Conservation (phyloP, 1,284 basidiomycete genomes). For the Rhodotorula sp. region DNA sequence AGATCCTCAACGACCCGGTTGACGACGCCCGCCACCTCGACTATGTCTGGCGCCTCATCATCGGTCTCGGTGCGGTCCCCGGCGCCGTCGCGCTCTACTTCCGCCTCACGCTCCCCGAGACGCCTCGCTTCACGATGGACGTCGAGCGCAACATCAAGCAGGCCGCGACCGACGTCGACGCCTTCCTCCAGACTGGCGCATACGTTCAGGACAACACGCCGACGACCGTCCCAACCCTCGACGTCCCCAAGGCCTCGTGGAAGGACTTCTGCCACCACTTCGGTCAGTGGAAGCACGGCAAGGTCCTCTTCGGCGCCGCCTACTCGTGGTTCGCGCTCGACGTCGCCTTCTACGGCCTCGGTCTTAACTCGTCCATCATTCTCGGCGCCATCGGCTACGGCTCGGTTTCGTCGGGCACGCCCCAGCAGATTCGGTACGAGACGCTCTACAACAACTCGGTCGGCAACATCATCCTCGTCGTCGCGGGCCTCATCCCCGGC, state of each 20-base stretch:
- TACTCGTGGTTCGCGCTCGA: conserved; percentile 58
- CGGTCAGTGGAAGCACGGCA: conserved; percentile 64
- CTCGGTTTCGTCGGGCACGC: conserved; percentile 49
- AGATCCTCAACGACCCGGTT: conserved; percentile 60
- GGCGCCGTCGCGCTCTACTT: conserved; percentile 70
- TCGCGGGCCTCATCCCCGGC: conserved; percentile 65
- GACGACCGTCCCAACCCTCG: conserved; percentile 54
- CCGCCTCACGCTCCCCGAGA: conserved; percentile 71
- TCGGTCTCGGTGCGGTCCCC: conserved; percentile 67
- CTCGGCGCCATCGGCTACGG: conserved; percentile 59
- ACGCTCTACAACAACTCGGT: conserved; percentile 48
- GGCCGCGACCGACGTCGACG: conserved; percentile 67
- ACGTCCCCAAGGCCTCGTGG: conserved; percentile 59
- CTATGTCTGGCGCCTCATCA: conserved; percentile 57
- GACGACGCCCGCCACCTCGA: conserved; percentile 52
- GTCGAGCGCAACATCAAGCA: conserved; percentile 78
- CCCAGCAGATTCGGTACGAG: conserved; percentile 51
- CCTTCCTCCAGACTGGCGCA: conserved; percentile 63
- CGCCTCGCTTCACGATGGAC: conserved; percentile 81
- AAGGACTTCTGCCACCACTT: conserved; percentile 67
- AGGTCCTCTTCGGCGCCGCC: conserved; percentile 65
- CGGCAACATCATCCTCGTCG: conserved; percentile 62
- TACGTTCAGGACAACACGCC: conserved; percentile 56
- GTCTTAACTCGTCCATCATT: conserved; percentile 72
- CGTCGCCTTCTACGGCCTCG: conserved; percentile 67